phyloP scores from a whole-genome alignment of 768 basidiomycete species.

The Infundibulicybe gibba region DNA sequence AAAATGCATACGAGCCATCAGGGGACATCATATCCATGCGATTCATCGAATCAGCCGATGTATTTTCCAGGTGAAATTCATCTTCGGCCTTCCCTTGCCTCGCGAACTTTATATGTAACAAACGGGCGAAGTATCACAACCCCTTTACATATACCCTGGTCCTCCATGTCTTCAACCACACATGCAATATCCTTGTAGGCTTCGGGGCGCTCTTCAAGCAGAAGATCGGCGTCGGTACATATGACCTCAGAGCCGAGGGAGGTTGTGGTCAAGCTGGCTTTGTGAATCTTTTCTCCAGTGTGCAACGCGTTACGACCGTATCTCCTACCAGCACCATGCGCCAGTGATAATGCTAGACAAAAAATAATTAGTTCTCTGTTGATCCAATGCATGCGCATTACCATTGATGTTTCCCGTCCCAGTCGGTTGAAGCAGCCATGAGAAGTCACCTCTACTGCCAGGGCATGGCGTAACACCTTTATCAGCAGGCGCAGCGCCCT shows the following conservation, averaged over 20 bases:
- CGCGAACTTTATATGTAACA: slow-evolving; percentile 33
- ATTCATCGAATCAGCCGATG: no score
- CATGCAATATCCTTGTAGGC: slow-evolving; percentile 32
- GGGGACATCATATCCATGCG: not conserved
- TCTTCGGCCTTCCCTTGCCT: slow-evolving; percentile 10
- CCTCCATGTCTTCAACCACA: slow-evolving; percentile 32
- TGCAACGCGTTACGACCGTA: slow-evolving; percentile 28
- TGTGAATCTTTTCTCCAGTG: slow-evolving; percentile 21
- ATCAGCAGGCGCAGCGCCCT: slow-evolving; percentile 34
- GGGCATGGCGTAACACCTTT: slow-evolving; percentile 31
- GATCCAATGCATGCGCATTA: slow-evolving; percentile 3
- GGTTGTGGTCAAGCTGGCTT: slow-evolving; percentile 25
- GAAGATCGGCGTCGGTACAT: slow-evolving; percentile 28
- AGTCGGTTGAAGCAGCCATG: slow-evolving; percentile 27
- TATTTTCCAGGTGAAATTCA: slow-evolving; percentile 2
- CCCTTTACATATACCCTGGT: slow-evolving; percentile 19
- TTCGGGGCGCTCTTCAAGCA: slow-evolving; percentile 34
- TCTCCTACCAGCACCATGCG: slow-evolving; percentile 34
- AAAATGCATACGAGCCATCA: slow-evolving; percentile 10
- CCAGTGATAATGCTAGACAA: slow-evolving; percentile 26
- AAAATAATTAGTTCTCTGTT: not conserved
- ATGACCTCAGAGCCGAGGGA: slow-evolving; percentile 30
- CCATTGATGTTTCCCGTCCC: slow-evolving; percentile 32
- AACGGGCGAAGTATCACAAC: slow-evolving; percentile 28
- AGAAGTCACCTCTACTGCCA: slow-evolving; percentile 34